A percentile compares a stretch with the other conserved stretches of the same genome.
Conservation (phyloP, 257 asterid species). For the Fraxinus anomala region DNA sequence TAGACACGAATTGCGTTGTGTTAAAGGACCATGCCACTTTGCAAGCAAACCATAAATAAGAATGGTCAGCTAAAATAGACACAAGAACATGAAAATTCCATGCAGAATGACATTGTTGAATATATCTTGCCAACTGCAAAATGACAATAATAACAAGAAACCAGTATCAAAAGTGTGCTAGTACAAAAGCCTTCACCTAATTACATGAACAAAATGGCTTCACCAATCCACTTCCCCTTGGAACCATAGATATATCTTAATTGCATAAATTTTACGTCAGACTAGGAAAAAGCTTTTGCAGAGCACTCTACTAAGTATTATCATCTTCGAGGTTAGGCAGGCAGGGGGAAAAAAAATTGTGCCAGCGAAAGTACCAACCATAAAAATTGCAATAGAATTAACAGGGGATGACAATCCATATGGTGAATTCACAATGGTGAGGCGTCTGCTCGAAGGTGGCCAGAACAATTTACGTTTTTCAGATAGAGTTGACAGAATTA, state of each 20-base stretch:
- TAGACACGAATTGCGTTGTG: no score
- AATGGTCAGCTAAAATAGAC: background rate
- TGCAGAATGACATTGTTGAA: background rate
- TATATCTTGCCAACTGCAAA: background rate
- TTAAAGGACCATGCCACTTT: background rate
- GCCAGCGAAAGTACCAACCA: background rate
- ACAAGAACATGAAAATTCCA: background rate
- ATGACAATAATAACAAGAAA: background rate
- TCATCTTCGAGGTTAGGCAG: background rate
- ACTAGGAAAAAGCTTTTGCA: background rate
- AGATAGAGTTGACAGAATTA: constrained; percentile 62
- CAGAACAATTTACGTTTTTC: constrained; percentile 23
- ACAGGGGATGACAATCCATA: background rate
- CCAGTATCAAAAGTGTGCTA: background rate
- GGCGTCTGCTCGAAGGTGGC: background rate
- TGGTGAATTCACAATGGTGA: background rate
- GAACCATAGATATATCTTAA: background rate
- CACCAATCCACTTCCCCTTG: background rate
- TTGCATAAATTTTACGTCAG: background rate
- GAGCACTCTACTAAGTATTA: background rate
- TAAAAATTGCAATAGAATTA: constrained; percentile 6
- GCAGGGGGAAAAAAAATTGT: background rate
- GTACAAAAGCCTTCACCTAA: background rate
- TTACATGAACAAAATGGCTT: background rate
- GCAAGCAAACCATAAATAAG: background rate